Evolutionary conservation across 176 grass and related monocot species (phyloP).

Genomic region (bread wheat (Triticum aestivum)): DNA sequence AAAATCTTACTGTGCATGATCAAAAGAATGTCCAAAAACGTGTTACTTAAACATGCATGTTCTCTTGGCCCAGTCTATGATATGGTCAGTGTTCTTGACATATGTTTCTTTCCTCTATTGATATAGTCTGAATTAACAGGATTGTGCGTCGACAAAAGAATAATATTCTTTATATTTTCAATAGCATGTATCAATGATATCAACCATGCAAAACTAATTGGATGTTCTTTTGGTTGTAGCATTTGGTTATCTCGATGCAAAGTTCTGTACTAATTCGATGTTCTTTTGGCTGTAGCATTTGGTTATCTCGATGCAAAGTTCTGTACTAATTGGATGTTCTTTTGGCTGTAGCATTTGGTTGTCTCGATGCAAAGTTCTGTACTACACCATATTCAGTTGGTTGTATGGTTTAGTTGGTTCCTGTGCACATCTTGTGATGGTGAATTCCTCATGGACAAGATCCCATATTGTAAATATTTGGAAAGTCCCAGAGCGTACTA

Average conservation of each 20-base stretch:
- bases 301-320: slow-evolving; percentile 82
- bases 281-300: slow-evolving; percentile 44
- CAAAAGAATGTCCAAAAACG: not conserved
- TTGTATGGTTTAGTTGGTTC: slow-evolving; percentile 88
- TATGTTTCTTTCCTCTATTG: not conserved
- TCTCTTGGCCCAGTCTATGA: not conserved
- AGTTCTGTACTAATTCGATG: slow-evolving; percentile 58
- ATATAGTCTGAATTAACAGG: not conserved
- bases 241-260: slow-evolving; percentile 78
- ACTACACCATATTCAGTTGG: slow-evolving; percentile 92
- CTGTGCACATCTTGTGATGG: slow-evolving; percentile 85
- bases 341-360: slow-evolving; percentile 58
- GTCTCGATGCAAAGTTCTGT: slow-evolving; percentile 84
- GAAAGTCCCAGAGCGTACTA: slow-evolving; percentile 81
- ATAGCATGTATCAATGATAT: not conserved
- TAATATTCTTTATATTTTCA: not conserved
- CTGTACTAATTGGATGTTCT: slow-evolving; percentile 52
- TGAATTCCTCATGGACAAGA: slow-evolving; percentile 96
- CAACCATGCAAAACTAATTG: slow-evolving; percentile 37
- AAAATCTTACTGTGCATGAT: not conserved
- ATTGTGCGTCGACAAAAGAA: not conserved
- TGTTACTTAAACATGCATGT: not conserved
- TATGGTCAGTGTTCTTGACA: not conserved
- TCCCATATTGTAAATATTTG: slow-evolving; percentile 79
- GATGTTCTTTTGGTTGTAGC: slow-evolving; percentile 37